Conservation (phyloP, 2,329 filamentous ascomycete genomes). For the Cytospora mali region DNA sequence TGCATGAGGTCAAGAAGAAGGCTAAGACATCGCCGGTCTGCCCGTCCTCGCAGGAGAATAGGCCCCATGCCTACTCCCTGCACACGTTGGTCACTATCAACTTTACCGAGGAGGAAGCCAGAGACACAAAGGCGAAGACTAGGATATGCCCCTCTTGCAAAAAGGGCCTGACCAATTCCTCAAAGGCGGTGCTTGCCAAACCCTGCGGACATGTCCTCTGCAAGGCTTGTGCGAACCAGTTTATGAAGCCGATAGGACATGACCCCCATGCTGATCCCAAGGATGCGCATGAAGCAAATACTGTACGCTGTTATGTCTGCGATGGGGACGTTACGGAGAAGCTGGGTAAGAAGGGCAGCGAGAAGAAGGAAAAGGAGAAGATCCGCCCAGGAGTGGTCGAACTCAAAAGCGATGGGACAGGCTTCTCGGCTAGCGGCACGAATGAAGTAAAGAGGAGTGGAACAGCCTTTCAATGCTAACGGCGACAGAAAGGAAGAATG, state of each 20-base stretch:
- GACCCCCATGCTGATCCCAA: conserved; percentile 64
- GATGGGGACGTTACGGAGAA: conserved; percentile 70
- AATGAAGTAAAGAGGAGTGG: conserved; percentile 79
- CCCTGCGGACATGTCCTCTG: conserved; percentile 93
- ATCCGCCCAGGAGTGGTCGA: conserved; percentile 74
- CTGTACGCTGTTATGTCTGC: conserved; percentile 81
- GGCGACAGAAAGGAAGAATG: background rate
- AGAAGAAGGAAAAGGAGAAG: conserved; percentile 54
- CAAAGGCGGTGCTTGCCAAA: conserved; percentile 79
- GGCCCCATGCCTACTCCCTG: conserved; percentile 74
- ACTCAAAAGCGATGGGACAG: conserved; percentile 84
- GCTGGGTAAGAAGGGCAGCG: conserved; percentile 42
- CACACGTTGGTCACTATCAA: conserved; percentile 75
- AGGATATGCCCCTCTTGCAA: conserved; percentile 80
- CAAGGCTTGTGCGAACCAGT: conserved; percentile 79
- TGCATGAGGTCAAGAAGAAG: conserved; percentile 61
- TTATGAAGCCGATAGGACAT: conserved; percentile 65
- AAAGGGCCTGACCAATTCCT: conserved; percentile 79
- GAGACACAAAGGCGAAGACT: conserved; percentile 46
- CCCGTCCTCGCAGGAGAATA: conserved; percentile 68
- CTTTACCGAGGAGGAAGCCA: conserved; percentile 72
- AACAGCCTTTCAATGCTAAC: conserved; percentile 79
- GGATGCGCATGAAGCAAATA: conserved; percentile 45
- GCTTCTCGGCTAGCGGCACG: conserved; percentile 84
- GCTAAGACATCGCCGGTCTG: conserved; percentile 73